Percentiles rank a stretch among this genome's conserved stretches.
Evolutionary conservation across 257 asterid species (phyloP).

Genomic region (Catharanthus roseus): DNA sequence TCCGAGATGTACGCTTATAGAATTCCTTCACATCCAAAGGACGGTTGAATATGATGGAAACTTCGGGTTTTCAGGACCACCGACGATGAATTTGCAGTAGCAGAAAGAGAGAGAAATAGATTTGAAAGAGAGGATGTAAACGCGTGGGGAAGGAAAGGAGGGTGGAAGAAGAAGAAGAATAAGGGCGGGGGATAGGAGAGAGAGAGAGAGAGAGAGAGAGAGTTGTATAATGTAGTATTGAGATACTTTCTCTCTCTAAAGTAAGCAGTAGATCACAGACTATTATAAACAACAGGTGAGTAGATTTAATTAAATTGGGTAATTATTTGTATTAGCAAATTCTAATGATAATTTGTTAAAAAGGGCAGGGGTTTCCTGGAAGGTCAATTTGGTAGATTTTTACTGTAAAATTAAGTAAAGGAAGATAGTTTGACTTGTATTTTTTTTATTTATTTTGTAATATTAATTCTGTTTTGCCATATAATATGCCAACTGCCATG

Average conservation of each 20-base stretch:
- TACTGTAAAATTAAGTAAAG: not conserved
- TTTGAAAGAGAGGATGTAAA: conserved; percentile 13
- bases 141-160: conserved; percentile 3
- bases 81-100: conserved; percentile 23
- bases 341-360: too few relatives aligned
- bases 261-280: not conserved
- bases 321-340: not conserved
- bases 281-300: too few relatives aligned
- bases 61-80: conserved; percentile 22
- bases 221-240: not conserved
- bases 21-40: not conserved
- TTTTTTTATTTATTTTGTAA: too few relatives aligned
- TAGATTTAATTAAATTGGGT: too few relatives aligned
- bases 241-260: too few relatives aligned
- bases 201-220: not conserved
- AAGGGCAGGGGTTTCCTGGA: too few relatives aligned
- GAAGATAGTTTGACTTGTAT: not conserved
- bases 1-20: not conserved
- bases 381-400: not conserved
- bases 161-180: not conserved
- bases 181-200: conserved; percentile 10
- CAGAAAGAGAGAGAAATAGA: not conserved
- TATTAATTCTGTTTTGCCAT: too few relatives aligned
- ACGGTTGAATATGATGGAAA: not conserved
- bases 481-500: not conserved